Evolutionary conservation across 208 protist species (phyloP).

Genomic region (Leishmania guyanensis): DNA sequence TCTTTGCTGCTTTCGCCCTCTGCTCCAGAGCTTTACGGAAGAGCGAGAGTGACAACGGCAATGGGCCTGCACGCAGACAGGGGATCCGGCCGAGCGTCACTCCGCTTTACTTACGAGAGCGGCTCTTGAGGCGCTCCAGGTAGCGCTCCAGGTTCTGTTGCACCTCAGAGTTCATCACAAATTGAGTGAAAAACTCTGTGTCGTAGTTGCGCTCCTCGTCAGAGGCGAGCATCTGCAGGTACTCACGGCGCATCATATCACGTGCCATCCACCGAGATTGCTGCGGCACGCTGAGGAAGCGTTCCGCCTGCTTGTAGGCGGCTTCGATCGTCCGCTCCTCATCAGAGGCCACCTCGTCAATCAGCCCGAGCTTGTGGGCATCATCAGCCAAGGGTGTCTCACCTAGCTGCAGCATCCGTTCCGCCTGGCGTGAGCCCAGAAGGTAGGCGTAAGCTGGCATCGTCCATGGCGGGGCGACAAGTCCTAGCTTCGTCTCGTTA

Average conservation of each 20-base stretch:
- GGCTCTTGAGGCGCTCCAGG: slow-evolving; percentile 58
- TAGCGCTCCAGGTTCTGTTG: slow-evolving; percentile 67
- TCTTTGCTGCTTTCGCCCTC: not conserved
- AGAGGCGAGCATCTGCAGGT: slow-evolving; percentile 66
- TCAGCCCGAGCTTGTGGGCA: slow-evolving; percentile 61
- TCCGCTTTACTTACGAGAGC: slow-evolving; percentile 43
- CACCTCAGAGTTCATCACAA: slow-evolving; percentile 71
- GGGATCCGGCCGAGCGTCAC: not conserved
- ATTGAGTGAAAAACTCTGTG: slow-evolving; percentile 75
- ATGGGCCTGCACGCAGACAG: not conserved
- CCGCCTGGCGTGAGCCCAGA: slow-evolving; percentile 59
- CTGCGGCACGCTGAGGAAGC: slow-evolving; percentile 66
- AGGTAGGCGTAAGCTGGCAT: slow-evolving; percentile 77
- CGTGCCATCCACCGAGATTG: slow-evolving; percentile 81
- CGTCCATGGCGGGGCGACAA: slow-evolving; percentile 72
- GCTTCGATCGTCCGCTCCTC: slow-evolving; percentile 48
- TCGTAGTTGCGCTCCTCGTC: slow-evolving; percentile 85
- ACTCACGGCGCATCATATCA: slow-evolving; percentile 82
- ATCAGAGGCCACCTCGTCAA: slow-evolving; percentile 64
- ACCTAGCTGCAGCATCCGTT: slow-evolving; percentile 81
- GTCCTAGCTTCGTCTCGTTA: slow-evolving; percentile 80
- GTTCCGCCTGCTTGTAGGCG: slow-evolving; percentile 57
- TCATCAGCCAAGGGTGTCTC: slow-evolving; percentile 72
- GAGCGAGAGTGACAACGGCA: not conserved
- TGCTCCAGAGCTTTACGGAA: not conserved